These are phyloP conservation scores for Penicillium angulare DNA, from an alignment of 495 filamentous ascomycete species.

Conservation along the genomic window DNA sequence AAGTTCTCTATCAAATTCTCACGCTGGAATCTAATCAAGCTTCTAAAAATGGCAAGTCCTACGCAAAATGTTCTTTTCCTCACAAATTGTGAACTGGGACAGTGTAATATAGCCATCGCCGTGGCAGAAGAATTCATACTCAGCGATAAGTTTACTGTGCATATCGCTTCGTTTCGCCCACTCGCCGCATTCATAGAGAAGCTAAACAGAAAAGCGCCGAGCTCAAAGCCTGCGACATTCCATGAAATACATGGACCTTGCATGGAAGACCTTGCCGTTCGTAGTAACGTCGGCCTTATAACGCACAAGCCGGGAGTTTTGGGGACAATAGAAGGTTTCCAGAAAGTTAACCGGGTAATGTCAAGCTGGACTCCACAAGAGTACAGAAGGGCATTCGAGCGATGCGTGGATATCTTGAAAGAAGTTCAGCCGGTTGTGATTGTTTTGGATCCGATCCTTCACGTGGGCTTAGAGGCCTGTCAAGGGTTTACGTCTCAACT, in stretches of 20 bases:
- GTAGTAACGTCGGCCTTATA: conserved; percentile 29
- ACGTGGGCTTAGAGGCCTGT: conserved; percentile 48
- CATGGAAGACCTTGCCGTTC: conserved; percentile 42
- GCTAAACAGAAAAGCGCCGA: conserved; percentile 23
- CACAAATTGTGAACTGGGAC: conserved; percentile 56
- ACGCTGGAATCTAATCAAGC: neutral
- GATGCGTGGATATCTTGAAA: conserved; percentile 42
- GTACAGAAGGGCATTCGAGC: conserved; percentile 47
- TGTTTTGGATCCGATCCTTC: conserved; percentile 50
- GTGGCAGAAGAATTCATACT: conserved; percentile 49
- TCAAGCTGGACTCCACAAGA: conserved; percentile 47
- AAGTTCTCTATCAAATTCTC: too few relatives aligned
- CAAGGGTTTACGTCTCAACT: conserved; percentile 30
- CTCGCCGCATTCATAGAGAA: conserved; percentile 27
- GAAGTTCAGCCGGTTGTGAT: conserved; percentile 40
- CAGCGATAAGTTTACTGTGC: conserved; percentile 43
- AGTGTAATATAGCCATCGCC: conserved; percentile 55
- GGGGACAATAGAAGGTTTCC: conserved; percentile 36
- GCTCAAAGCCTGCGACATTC: conserved; percentile 26
- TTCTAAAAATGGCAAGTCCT: neutral
- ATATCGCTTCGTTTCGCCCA: conserved; percentile 52
- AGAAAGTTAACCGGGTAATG: conserved; percentile 34
- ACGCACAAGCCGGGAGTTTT: conserved; percentile 36
- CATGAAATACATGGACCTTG: conserved; percentile 43
- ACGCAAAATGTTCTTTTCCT: conserved; percentile 43